phyloP scores from a whole-genome alignment of 331 rosid species.

The Pyrus hybrid region DNA sequence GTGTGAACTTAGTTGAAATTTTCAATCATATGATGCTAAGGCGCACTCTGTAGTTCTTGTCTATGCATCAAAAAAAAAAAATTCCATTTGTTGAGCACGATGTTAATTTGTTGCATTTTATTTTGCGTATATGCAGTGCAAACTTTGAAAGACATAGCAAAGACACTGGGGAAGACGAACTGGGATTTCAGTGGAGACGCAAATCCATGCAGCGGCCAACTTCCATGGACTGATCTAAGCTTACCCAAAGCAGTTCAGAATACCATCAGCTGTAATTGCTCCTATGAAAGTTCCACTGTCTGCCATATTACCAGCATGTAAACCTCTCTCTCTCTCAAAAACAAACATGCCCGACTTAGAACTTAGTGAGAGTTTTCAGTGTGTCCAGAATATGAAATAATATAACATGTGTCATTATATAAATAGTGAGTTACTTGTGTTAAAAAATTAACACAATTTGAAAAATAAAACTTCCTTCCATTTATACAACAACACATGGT shows the following conservation, averaged over 20 bases:
- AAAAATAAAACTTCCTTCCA: too few relatives aligned
- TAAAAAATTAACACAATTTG: too few relatives aligned
- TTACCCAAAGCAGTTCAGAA: not conserved
- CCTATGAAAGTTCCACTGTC: not conserved
- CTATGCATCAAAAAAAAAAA: not conserved
- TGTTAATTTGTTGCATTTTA: not conserved
- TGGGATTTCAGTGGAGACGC: conserved; percentile 52
- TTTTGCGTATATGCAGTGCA: conserved; percentile 13
- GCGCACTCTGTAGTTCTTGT: too few relatives aligned
- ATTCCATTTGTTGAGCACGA: too few relatives aligned
- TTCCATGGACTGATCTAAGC: conserved; percentile 20
- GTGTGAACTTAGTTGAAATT: too few relatives aligned
- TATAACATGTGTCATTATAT: too few relatives aligned
- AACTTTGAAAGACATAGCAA: conserved; percentile 32
- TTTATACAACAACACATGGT: too few relatives aligned
- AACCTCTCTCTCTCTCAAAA: not conserved
- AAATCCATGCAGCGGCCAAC: conserved; percentile 45
- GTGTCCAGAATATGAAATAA: too few relatives aligned
- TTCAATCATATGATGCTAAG: too few relatives aligned
- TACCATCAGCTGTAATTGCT: conserved; percentile 34
- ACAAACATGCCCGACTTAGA: not conserved
- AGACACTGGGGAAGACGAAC: conserved; percentile 32
- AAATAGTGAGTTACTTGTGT: too few relatives aligned
- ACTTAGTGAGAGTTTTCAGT: too few relatives aligned
- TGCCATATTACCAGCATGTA: conserved; percentile 57